Conservation (phyloP, 768 basidiomycete genomes). For the Leccinellum rugosiceps region DNA sequence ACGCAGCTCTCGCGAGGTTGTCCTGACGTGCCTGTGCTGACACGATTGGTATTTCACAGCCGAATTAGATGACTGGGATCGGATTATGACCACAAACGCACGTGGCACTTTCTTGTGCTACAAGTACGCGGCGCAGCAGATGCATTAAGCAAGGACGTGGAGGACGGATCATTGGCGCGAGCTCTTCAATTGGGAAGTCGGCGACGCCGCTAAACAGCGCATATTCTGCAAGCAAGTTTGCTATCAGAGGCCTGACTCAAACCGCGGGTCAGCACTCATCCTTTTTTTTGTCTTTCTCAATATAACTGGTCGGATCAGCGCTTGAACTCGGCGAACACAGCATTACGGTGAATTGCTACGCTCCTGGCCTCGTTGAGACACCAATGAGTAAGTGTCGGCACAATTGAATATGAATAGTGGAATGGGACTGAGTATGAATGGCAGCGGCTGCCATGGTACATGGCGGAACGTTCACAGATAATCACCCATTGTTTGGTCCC, state of each 20-base stretch:
- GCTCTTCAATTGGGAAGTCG: slow-evolving; percentile 10
- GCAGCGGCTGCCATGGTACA: too few species aligned
- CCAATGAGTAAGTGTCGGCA: background rate
- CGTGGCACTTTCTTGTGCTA: slow-evolving; percentile 60
- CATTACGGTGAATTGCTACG: background rate
- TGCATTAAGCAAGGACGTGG: slow-evolving; percentile 53
- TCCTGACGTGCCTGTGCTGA: background rate
- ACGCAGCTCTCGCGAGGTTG: background rate
- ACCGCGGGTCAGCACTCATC: slow-evolving; percentile 27
- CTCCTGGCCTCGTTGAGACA: background rate
- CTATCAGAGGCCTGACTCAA: slow-evolving; percentile 42
- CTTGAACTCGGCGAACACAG: background rate
- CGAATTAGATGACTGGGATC: slow-evolving; percentile 38
- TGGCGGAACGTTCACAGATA: too few species aligned
- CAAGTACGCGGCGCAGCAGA: slow-evolving; percentile 58
- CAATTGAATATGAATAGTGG: too few species aligned
- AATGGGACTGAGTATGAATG: too few species aligned
- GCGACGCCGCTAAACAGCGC: slow-evolving; percentile 3
- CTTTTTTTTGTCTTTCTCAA: background rate
- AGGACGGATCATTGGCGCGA: slow-evolving; percentile 52
- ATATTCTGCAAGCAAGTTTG: slow-evolving; percentile 38
- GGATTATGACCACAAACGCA: slow-evolving; percentile 47
- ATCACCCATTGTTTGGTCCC: background rate
- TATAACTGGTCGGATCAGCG: too few species aligned
- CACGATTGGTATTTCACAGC: slow-evolving; percentile 19